phyloP scores from a whole-genome alignment of 2,329 filamentous ascomycete genomes.

The Aspergillus sp. region DNA sequence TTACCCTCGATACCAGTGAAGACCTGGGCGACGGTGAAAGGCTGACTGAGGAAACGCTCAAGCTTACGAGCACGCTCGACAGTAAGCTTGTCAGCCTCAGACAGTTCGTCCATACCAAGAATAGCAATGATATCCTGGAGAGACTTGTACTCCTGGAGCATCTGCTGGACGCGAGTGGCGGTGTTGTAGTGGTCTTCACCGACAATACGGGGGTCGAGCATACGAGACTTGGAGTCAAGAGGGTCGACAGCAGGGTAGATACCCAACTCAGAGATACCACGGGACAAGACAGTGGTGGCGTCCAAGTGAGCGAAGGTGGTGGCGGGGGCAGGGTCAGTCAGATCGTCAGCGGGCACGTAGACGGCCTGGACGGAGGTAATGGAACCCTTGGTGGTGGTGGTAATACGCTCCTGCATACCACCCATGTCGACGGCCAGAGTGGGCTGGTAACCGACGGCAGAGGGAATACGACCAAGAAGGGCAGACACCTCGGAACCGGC shows the following conservation, averaged over 20 bases:
- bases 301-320: slow-evolving; percentile 99
- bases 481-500: slow-evolving; percentile 99
- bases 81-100: slow-evolving; percentile 98
- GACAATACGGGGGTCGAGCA: slow-evolving; percentile 98
- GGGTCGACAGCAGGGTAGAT: slow-evolving; percentile 99
- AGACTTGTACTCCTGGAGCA: slow-evolving; percentile 99
- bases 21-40: slow-evolving; percentile 83
- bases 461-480: slow-evolving; percentile 98
- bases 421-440: slow-evolving; percentile 99
- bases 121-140: slow-evolving; percentile 99
- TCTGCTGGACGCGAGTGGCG: slow-evolving; percentile 95
- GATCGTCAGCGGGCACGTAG: slow-evolving; percentile 99
- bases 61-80: slow-evolving; percentile 99
- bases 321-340: slow-evolving; percentile 99
- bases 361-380: slow-evolving; percentile 99
- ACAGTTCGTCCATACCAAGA: slow-evolving; percentile 99
- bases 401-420: slow-evolving; percentile 99
- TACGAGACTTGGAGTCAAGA: slow-evolving; percentile 99
- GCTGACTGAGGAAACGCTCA: slow-evolving; percentile 99
- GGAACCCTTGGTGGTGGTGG: slow-evolving; percentile 98
- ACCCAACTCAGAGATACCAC: slow-evolving; percentile 99
- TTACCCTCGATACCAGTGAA: slow-evolving; percentile 84
- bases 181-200: slow-evolving; percentile 97
- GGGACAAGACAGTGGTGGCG: slow-evolving; percentile 99
- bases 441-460: slow-evolving; percentile 99